Conservation (phyloP, 768 basidiomycete genomes). For the Mycena floridula region DNA sequence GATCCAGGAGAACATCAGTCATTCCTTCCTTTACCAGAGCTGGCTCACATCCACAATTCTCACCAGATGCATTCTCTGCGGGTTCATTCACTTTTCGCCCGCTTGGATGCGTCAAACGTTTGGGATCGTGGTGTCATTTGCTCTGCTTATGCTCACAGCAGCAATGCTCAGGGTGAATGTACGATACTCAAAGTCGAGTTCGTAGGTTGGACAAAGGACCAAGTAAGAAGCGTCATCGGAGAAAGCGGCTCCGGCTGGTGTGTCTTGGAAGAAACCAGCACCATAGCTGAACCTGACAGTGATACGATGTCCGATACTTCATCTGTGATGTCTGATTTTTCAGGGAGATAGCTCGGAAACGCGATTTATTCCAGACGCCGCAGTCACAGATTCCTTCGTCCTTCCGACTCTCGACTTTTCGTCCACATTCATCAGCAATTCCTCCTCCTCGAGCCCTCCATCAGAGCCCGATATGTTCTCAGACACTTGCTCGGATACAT, state of each 20-base stretch:
- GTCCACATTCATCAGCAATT: no score
- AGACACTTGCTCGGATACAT: neutral
- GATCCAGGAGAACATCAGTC: slow-evolving; percentile 21
- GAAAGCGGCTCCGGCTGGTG: slow-evolving; percentile 75
- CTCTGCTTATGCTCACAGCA: slow-evolving; percentile 49
- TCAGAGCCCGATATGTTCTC: neutral
- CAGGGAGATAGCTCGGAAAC: slow-evolving; percentile 5
- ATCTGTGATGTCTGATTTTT: slow-evolving; percentile 20
- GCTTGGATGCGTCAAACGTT: slow-evolving; percentile 62
- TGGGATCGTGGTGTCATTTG: slow-evolving; percentile 60
- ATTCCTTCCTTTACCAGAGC: slow-evolving; percentile 47
- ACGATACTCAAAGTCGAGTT: slow-evolving; percentile 67
- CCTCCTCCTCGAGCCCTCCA: slow-evolving; percentile 12
- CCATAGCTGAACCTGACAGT: slow-evolving; percentile 17
- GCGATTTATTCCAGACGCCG: neutral
- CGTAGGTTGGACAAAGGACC: slow-evolving; percentile 62
- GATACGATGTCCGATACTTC: slow-evolving; percentile 25
- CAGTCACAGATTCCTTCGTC: slow-evolving; percentile 42
- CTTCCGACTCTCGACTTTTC: slow-evolving; percentile 77
- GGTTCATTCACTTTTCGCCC: slow-evolving; percentile 62
- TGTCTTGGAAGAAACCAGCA: slow-evolving; percentile 49
- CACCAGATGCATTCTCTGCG: slow-evolving; percentile 55
- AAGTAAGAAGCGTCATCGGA: slow-evolving; percentile 64
- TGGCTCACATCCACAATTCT: slow-evolving; percentile 45
- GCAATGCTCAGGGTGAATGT: slow-evolving; percentile 44